Evolutionary conservation across 129 eudicot species (phyloP), one percentile per base, ranked within the genome.

Genomic region (Logfia minima): DNA sequence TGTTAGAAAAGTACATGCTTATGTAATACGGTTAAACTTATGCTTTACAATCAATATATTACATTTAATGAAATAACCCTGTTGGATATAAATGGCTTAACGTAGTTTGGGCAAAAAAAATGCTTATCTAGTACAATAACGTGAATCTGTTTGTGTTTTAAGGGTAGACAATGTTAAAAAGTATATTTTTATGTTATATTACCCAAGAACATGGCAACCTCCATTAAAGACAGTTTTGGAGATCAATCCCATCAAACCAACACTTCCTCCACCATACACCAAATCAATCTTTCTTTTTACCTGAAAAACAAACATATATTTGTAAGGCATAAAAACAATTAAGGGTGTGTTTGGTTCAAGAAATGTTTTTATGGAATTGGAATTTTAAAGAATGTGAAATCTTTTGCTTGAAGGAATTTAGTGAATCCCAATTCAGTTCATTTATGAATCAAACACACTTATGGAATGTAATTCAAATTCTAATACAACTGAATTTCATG

Each of bases 261-360:
- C 70, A 74, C 92, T 90, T 82, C 90, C 96, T 77, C 96, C 96
- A 75, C 96, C 96, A 87, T 90, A 90, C 61, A 90, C 90, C 80
- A 87, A 84, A 82, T 77, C 88, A 79, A 85, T 85, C 74, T 90
- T 84, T 80, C 86, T 77, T 6, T 87, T 80, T 53, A 87, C 92
- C 96, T 90, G 80, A 61, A 45, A 8, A 45, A 2, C 17, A 45
- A 45, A 45, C 17, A 45, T 45, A 45, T 45, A 45, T 26, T 26
- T 26, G 2, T 11, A 45, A 10, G 4, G 17, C 16, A 45, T 45
- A 13, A 9, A 45, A 45, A 45, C 52, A 45, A 11, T 45, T 45
- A 45, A 45, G 17, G 16, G 52, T 45, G 11, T 0, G 4, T 45
- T 45, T 45, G 52, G 17, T 13, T 45, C 52, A 10, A 16, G 3